Base-by-base conservation (phyloP, 169 alveolate species). In the Eimeria brunetti region DNA sequence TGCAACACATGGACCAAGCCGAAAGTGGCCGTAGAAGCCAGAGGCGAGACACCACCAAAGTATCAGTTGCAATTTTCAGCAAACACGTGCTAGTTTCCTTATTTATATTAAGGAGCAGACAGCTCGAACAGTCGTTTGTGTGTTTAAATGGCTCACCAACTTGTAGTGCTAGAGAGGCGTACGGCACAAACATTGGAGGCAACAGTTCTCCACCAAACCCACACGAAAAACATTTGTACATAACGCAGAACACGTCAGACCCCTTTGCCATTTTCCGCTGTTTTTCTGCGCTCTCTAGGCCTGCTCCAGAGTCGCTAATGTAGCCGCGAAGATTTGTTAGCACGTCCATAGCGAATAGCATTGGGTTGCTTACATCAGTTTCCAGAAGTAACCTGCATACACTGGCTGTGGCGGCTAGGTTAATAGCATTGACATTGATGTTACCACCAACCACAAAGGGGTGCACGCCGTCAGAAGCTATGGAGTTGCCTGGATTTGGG, bases 121-220 rank as follows among this genome's bases (percentile, higher is more conserved):
- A 56, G 22, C 56, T 12, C 76, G 46, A 27, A 27, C 18, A 1
- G n/a, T 46, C 64, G 14, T 0, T 51, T 4, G 27, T 24, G 69
- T 18, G 56, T 1, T 27, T n/a, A 0, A 64, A 2, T 27, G 83
- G 67, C 93, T 86, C 67, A 86, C 93, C 93, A 86, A 86, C 18
- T 86, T 86, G 93, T 83, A 86, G 4, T 1, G 93, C 93, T 18
- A n/a, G 12, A n/a, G 93, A 62, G 36, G 93, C 83, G 18, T 27
- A 86, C 36, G 93, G 93, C 46, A 84, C 64, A 64, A 62, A 62
- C 41, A 64, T 6, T 7, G 93, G 93, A 41, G 93, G 84, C 93
- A 86, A 49, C 67, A 86, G 58, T 46, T 86, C 93, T 38, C 93
- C 93, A 2, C 62, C 93, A 30, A 86, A 16, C 8, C 93, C 93